Percentiles rank a stretch among this genome's conserved stretches.
Conservation (phyloP, 2,329 filamentous ascomycete genomes). For the Penicillium psychrosexuale region DNA sequence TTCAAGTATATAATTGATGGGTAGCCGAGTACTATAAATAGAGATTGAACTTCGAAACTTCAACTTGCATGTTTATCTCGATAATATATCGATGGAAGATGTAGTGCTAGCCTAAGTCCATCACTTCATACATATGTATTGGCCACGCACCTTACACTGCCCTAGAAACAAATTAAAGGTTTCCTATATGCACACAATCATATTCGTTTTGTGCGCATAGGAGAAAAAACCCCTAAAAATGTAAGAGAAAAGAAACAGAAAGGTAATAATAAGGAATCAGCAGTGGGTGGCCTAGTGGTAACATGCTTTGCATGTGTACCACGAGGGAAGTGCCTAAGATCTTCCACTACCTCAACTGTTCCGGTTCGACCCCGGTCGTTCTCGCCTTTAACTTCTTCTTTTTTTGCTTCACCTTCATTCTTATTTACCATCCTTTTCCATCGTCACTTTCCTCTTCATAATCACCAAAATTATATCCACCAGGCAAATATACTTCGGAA, state of each 20-base stretch:
- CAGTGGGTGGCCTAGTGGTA: neutral
- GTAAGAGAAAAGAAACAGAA: neutral
- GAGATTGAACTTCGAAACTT: neutral
- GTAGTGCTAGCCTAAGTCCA: neutral
- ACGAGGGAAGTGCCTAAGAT: neutral
- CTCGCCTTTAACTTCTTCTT: no score
- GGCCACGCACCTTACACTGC: neutral
- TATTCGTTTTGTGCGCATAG: no score
- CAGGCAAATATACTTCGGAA: constrained; percentile 2
- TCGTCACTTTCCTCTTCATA: no score
- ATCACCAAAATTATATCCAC: neutral
- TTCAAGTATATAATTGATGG: neutral
- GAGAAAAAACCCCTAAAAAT: accelerated
- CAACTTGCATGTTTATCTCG: no score
- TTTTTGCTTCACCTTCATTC: no score
- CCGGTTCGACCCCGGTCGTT: neutral
- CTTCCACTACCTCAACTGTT: neutral
- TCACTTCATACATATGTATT: neutral
- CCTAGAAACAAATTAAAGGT: no score
- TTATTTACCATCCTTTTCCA: no score
- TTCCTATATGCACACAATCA: neutral
- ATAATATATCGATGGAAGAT: neutral
- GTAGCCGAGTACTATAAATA: neutral
- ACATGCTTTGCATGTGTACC: neutral
- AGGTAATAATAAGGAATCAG: neutral